Percentiles rank a stretch among this genome's conserved stretches.
These are phyloP conservation scores for Furcasterigmium furcatum DNA, from an alignment of 2,329 filamentous ascomycete species.

Conservation along the genomic window DNA sequence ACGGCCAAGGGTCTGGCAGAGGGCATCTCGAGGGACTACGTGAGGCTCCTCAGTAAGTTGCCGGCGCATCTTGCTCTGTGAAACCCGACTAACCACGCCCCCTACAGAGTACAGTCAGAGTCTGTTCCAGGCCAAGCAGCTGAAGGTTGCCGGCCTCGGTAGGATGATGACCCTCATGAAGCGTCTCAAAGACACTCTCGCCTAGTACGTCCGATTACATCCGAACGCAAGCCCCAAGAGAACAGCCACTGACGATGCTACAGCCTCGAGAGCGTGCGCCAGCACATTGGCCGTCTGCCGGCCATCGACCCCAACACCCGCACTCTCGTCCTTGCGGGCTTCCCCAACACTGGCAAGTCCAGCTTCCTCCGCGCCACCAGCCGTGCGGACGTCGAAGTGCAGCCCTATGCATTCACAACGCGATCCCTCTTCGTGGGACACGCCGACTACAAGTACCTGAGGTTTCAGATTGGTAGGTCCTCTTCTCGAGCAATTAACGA, in stretches of 20 bases:
- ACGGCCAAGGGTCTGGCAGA: slow-evolving; percentile 97
- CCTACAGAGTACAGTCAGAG: slow-evolving; percentile 1
- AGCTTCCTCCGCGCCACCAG: slow-evolving; percentile 86
- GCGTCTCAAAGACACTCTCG: slow-evolving; percentile 82
- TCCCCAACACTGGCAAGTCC: slow-evolving; percentile 96
- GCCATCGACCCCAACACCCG: slow-evolving; percentile 98
- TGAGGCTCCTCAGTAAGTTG: slow-evolving; percentile 66
- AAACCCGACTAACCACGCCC: not conserved
- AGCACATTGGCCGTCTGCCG: slow-evolving; percentile 89
- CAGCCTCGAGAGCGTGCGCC: slow-evolving; percentile 41
- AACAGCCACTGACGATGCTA: too few relatives aligned
- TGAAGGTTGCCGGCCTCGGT: slow-evolving; percentile 92
- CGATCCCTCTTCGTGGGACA: slow-evolving; percentile 97
- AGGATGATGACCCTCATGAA: slow-evolving; percentile 98
- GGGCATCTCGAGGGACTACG: slow-evolving; percentile 93
- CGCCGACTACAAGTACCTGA: slow-evolving; percentile 93
- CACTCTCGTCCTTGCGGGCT: slow-evolving; percentile 93
- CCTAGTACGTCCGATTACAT: slow-evolving; percentile 46
- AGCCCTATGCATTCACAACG: slow-evolving; percentile 98
- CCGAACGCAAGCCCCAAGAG: too few relatives aligned
- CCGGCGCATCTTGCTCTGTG: not conserved
- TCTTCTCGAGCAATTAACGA: slow-evolving; percentile 14
- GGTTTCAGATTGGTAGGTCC: slow-evolving; percentile 55
- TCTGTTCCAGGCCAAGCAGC: slow-evolving; percentile 60
- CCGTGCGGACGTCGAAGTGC: slow-evolving; percentile 91